Conservation (phyloP, 2,329 filamentous ascomycete species). For the Sclerotinia nivalis region DNA sequence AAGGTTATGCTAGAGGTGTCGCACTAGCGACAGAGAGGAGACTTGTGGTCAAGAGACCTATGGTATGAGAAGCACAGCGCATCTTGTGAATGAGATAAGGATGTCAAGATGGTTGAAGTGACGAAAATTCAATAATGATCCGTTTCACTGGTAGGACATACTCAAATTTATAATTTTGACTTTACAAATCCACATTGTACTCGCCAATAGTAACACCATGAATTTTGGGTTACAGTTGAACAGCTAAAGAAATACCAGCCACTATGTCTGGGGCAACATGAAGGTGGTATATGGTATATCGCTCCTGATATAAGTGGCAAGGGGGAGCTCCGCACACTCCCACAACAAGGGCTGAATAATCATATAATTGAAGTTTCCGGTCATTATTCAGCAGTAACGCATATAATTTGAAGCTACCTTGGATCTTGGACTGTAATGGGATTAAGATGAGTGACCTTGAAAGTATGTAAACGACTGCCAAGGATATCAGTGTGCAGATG, state of each 20-base stretch:
- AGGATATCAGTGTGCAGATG: background rate
- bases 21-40: background rate
- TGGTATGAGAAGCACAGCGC: background rate
- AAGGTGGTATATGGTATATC: background rate
- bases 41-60: constrained; percentile 2
- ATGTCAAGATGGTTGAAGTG: background rate
- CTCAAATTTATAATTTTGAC: background rate
- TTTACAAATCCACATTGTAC: background rate
- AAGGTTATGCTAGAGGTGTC: background rate
- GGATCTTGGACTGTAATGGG: background rate
- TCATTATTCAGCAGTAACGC: background rate
- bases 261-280: background rate
- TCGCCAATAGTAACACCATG: background rate
- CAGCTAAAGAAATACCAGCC: background rate
- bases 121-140: background rate
- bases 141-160: background rate
- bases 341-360: constrained; percentile 5
- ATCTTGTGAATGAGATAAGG: background rate
- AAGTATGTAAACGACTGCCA: background rate
- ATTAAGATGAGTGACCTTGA: background rate
- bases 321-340: background rate
- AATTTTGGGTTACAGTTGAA: background rate
- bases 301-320: background rate
- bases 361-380: background rate
- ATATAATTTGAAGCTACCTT: constrained; percentile 11